Evolutionary conservation across 139 green algal species (phyloP).

Genomic region (Protoeuglena noctilucae): DNA sequence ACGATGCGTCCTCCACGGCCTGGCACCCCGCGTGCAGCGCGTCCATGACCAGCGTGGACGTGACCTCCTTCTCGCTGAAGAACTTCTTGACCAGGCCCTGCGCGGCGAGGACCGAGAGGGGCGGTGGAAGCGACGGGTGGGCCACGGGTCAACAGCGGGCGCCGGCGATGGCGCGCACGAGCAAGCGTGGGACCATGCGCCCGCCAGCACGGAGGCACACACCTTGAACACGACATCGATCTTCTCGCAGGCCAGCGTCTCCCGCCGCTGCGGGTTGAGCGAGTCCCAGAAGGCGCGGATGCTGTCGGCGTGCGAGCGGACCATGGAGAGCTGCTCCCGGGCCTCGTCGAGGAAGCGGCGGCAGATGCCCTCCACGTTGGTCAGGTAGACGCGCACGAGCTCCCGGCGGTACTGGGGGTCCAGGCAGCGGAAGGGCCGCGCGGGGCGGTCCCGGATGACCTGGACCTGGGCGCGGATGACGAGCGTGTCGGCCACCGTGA

Average conservation of each 20-base stretch:
- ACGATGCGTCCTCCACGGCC: conserved; percentile 46
- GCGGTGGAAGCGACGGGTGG: too few relatives aligned
- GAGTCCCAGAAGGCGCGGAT: conserved; percentile 53
- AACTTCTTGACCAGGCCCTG: conserved; percentile 84
- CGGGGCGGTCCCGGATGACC: conserved; percentile 64
- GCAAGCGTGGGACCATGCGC: too few relatives aligned
- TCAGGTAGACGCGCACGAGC: conserved; percentile 92
- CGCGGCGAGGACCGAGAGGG: too few relatives aligned
- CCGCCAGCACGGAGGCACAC: too few relatives aligned
- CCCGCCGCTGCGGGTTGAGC: conserved; percentile 22
- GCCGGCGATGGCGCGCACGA: too few relatives aligned
- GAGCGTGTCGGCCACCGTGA: conserved; percentile 77
- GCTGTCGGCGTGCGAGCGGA: conserved; percentile 26
- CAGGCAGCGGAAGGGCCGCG: conserved; percentile 75
- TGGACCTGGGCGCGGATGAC: conserved; percentile 95
- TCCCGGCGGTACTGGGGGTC: conserved; percentile 89
- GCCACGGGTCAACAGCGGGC: too few relatives aligned
- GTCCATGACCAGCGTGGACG: conserved; percentile 95
- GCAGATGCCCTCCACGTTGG: conserved; percentile 91
- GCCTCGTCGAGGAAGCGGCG: conserved; percentile 83
- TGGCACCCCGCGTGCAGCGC: conserved; percentile 73
- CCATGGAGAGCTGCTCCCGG: conserved; percentile 41
- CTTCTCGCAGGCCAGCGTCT: conserved; percentile 29
- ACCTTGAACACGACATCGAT: conserved; percentile 65
- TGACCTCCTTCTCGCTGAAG: conserved; percentile 99